These are phyloP conservation scores for Amniculicola lignicola DNA, from an alignment of 495 filamentous ascomycete species.

Conservation along the genomic window DNA sequence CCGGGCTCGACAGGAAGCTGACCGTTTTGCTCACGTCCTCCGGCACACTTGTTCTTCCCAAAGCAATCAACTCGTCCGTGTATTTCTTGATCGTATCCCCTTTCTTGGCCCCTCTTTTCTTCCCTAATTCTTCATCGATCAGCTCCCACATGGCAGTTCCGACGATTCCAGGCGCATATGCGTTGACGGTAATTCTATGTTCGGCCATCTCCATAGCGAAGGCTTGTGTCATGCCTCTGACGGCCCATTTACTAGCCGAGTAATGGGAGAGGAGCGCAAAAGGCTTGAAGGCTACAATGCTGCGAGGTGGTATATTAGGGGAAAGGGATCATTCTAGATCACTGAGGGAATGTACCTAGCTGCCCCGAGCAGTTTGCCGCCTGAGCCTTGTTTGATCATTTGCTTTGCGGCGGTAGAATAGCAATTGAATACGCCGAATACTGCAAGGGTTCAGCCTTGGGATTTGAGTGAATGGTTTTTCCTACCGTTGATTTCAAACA, in stretches of 20 bases:
- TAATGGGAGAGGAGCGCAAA: slow-evolving; percentile 54
- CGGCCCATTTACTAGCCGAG: slow-evolving; percentile 58
- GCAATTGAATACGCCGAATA: slow-evolving; percentile 58
- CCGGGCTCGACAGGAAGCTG: slow-evolving; percentile 52
- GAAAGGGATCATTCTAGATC: neutral
- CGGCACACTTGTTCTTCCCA: slow-evolving; percentile 52
- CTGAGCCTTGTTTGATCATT: slow-evolving; percentile 50
- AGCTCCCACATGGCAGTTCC: slow-evolving; percentile 60
- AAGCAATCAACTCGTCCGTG: slow-evolving; percentile 46
- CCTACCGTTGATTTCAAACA: slow-evolving; percentile 52
- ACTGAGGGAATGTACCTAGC: slow-evolving; percentile 37
- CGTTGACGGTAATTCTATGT: slow-evolving; percentile 60
- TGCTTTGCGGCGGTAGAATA: slow-evolving; percentile 53
- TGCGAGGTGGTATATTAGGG: slow-evolving; percentile 9
- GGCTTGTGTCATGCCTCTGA: slow-evolving; percentile 56
- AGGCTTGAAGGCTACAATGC: slow-evolving; percentile 56
- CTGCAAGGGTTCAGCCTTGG: neutral
- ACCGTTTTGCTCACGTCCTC: slow-evolving; percentile 60
- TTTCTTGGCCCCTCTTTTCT: slow-evolving; percentile 46
- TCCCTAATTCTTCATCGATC: slow-evolving; percentile 53
- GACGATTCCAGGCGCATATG: slow-evolving; percentile 62
- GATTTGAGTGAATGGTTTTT: neutral
- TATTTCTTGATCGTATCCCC: slow-evolving; percentile 53
- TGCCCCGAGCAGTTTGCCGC: slow-evolving; percentile 55
- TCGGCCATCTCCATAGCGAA: slow-evolving; percentile 56